Evolutionary conservation across 495 filamentous ascomycete species (phyloP).

Genomic region (Penicillium nucicola): DNA sequence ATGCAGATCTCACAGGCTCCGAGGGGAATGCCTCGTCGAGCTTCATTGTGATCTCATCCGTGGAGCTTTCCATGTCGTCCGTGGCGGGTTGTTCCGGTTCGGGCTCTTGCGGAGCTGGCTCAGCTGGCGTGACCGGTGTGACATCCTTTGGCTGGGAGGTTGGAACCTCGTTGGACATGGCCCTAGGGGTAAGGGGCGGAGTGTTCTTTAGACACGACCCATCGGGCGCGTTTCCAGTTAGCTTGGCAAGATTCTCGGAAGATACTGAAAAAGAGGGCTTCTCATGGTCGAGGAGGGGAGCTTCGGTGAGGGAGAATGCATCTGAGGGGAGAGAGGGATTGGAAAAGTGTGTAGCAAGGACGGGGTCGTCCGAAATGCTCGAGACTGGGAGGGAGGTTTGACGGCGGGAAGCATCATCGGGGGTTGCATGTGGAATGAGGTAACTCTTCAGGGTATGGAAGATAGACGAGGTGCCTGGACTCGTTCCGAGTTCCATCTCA

Average conservation of each 20-base stretch:
- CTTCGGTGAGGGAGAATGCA: slow-evolving; percentile 53
- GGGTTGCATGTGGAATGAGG: slow-evolving; percentile 30
- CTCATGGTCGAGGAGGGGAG: slow-evolving; percentile 50
- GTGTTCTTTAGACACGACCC: slow-evolving; percentile 75
- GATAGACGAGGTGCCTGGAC: slow-evolving; percentile 38
- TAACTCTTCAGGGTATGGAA: slow-evolving; percentile 43
- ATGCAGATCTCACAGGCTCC: slow-evolving; percentile 20
- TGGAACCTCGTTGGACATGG: slow-evolving; percentile 65
- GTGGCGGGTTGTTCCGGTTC: not conserved
- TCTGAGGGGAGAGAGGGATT: slow-evolving; percentile 65
- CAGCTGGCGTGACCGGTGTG: slow-evolving; percentile 22
- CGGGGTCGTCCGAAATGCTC: slow-evolving; percentile 62
- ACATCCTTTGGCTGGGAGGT: slow-evolving; percentile 33
- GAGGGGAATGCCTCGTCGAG: slow-evolving; percentile 44
- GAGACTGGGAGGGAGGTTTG: slow-evolving; percentile 58
- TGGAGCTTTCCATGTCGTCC: slow-evolving; percentile 16
- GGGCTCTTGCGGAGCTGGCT: slow-evolving; percentile 16
- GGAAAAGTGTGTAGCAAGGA: slow-evolving; percentile 71
- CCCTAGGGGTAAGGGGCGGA: slow-evolving; percentile 80
- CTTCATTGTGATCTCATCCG: slow-evolving; percentile 40
- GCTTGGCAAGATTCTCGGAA: slow-evolving; percentile 75
- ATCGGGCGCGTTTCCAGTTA: slow-evolving; percentile 72
- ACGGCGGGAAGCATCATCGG: slow-evolving; percentile 46
- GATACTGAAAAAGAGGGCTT: slow-evolving; percentile 49
- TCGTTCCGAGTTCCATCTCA: slow-evolving; percentile 33